A percentile compares a stretch with the other conserved stretches of the same genome.
These are phyloP conservation scores for Cytospora chrysosperma DNA, from an alignment of 2,329 filamentous ascomycete species.

Conservation along the genomic window DNA sequence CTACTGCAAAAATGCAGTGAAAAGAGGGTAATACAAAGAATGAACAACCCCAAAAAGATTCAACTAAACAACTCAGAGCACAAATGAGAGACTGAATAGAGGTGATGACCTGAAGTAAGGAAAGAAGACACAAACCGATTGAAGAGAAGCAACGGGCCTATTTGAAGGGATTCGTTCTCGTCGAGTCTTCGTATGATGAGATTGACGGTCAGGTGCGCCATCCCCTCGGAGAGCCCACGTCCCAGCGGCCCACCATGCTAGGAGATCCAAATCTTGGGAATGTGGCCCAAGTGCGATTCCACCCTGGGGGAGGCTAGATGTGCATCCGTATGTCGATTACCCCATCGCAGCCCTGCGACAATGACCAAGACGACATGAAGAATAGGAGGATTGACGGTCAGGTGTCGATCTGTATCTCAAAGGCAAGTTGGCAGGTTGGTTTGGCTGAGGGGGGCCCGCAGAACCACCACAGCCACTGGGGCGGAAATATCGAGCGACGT, in stretches of 20 bases:
- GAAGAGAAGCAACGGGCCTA: background rate
- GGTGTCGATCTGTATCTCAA: constrained; percentile 21
- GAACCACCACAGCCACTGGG: constrained; percentile 3
- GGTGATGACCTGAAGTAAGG: constrained; percentile 19
- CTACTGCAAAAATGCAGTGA: constrained; percentile 20
- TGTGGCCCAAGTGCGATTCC: constrained; percentile 1
- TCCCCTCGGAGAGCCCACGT: constrained; percentile 4
- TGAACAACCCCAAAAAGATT: constrained; percentile 11
- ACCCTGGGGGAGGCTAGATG: constrained; percentile 2
- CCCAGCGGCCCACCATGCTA: constrained; percentile 2
- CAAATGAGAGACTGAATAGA: constrained; percentile 23
- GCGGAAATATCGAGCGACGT: background rate
- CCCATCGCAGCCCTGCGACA: background rate
- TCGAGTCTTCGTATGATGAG: constrained; percentile 13
- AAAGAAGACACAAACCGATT: background rate
- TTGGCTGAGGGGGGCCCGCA: background rate
- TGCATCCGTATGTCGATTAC: background rate
- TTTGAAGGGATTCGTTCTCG: constrained; percentile 7
- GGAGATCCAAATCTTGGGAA: constrained; percentile 17
- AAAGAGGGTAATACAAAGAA: constrained; percentile 13
- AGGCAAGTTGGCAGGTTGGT: background rate
- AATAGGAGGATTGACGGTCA: constrained; percentile 21
- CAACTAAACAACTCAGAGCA: constrained; percentile 21
- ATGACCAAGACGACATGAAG: background rate
- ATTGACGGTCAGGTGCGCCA: constrained; percentile 1